Evolutionary conservation across 495 filamentous ascomycete genomes (phyloP).

Genomic region (Letharia columbiana): DNA sequence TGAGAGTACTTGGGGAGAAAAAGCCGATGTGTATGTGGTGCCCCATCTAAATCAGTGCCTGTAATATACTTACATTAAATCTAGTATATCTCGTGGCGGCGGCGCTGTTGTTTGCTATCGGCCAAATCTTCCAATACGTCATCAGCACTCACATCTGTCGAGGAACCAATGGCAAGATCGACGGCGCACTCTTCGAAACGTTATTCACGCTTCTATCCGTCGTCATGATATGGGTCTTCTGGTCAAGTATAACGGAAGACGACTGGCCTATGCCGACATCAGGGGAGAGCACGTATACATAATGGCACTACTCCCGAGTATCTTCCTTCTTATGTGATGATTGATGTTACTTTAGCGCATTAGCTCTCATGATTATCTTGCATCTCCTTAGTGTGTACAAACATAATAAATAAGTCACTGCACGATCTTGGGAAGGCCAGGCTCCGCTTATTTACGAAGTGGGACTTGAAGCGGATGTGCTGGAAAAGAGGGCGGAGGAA

Average conservation of each 20-base stretch:
- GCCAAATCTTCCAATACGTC: conserved; percentile 92
- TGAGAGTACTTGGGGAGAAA: conserved; percentile 73
- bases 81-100: conserved; percentile 68
- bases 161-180: conserved; percentile 73
- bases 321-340: conserved; percentile 13
- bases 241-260: conserved; percentile 98
- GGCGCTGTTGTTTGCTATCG: conserved; percentile 74
- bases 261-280: conserved; percentile 77
- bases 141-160: conserved; percentile 83
- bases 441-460: conserved; percentile 2
- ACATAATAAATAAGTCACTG: neutral
- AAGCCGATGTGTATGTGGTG: conserved; percentile 67
- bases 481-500: neutral
- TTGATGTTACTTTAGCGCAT: conserved; percentile 26
- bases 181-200: conserved; percentile 88
- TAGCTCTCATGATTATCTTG: conserved; percentile 3
- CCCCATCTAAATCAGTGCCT: neutral
- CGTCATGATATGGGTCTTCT: conserved; percentile 82
- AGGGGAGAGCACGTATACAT: conserved; percentile 38
- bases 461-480: conserved; percentile 1
- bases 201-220: conserved; percentile 83
- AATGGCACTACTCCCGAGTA: conserved; percentile 19
- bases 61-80: neutral
- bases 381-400: conserved; percentile 4
- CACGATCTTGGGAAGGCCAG: conserved; percentile 11